These are phyloP conservation scores for Bryum argenteum DNA, from an alignment of 225 moss, liverwort and hornwort species.

Conservation along the genomic window DNA sequence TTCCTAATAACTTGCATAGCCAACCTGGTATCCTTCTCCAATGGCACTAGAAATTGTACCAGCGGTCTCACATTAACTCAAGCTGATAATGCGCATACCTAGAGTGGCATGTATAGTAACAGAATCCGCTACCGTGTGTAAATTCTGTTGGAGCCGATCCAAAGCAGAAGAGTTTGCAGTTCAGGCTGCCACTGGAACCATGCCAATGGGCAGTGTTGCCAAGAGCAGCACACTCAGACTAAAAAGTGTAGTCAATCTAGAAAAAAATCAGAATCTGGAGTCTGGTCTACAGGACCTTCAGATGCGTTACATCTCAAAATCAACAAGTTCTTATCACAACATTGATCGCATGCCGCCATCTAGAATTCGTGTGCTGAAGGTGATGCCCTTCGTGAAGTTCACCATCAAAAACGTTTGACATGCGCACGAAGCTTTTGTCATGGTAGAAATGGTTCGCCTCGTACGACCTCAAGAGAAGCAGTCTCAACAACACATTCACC, in stretches of 20 bases:
- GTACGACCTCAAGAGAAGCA: background rate
- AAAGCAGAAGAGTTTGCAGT: constrained; percentile 7
- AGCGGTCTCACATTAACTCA: too few relatives aligned
- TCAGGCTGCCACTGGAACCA: background rate
- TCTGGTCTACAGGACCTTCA: too few relatives aligned
- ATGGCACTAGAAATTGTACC: background rate
- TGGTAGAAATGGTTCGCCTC: background rate
- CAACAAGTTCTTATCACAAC: constrained; percentile 13
- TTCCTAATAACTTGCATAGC: background rate
- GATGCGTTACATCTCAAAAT: too few relatives aligned
- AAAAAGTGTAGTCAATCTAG: background rate
- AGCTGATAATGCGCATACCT: background rate
- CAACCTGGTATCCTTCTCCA: background rate
- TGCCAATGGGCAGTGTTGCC: background rate
- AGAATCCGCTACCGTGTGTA: constrained; percentile 4
- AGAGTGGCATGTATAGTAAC: too few relatives aligned
- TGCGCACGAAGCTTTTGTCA: background rate
- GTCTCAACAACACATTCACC: background rate
- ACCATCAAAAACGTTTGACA: background rate
- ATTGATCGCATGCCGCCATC: background rate
- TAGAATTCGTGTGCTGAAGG: background rate
- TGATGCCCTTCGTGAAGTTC: too few relatives aligned
- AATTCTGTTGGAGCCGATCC: constrained; percentile 16
- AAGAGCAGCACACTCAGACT: too few relatives aligned
- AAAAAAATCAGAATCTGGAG: too few relatives aligned